Percentiles rank a stretch among this genome's conserved stretches.
phyloP scores from a whole-genome alignment of 2,329 filamentous ascomycete species.

The Ophiobolus disseminans region DNA sequence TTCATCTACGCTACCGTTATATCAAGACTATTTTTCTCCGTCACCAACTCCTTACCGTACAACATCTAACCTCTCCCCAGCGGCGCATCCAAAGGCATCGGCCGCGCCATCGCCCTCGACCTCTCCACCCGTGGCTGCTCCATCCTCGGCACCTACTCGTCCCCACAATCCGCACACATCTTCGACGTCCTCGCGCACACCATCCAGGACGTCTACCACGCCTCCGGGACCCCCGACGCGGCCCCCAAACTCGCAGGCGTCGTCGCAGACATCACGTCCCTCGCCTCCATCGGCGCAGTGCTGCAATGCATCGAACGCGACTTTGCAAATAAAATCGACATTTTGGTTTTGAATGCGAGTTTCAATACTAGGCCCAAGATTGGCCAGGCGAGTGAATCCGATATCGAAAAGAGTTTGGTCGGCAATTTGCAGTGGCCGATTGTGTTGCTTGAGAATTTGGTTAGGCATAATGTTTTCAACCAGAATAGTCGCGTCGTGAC shows the following conservation, averaged over 20 bases:
- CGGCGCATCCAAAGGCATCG: slow-evolving; percentile 39
- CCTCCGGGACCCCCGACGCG: neutral
- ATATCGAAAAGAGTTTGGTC: slow-evolving; percentile 22
- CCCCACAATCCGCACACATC: slow-evolving; percentile 26
- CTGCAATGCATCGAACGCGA: slow-evolving; percentile 13
- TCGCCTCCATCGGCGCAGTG: slow-evolving; percentile 19
- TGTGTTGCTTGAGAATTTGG: slow-evolving; percentile 30
- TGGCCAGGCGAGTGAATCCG: slow-evolving; percentile 9
- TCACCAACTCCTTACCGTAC: too few relatives aligned
- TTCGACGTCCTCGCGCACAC: slow-evolving; percentile 34
- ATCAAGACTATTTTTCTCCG: too few relatives aligned
- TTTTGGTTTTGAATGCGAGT: slow-evolving; percentile 33
- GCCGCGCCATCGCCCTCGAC: slow-evolving; percentile 37
- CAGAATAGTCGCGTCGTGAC: slow-evolving; percentile 28
- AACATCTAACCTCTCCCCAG: slow-evolving; percentile 12
- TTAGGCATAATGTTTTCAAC: slow-evolving; percentile 20
- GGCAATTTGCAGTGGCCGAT: slow-evolving; percentile 33
- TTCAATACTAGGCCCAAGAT: slow-evolving; percentile 11
- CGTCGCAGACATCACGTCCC: slow-evolving; percentile 30
- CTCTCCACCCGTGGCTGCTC: slow-evolving; percentile 38
- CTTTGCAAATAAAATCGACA: slow-evolving; percentile 30
- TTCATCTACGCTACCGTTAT: too few relatives aligned
- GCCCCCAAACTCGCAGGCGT: slow-evolving; percentile 25
- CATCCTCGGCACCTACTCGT: slow-evolving; percentile 40
- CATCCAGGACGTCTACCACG: slow-evolving; percentile 21